Base-by-base conservation (phyloP, 495 filamentous ascomycete genomes). In the Barbatosphaeria neglecta region DNA sequence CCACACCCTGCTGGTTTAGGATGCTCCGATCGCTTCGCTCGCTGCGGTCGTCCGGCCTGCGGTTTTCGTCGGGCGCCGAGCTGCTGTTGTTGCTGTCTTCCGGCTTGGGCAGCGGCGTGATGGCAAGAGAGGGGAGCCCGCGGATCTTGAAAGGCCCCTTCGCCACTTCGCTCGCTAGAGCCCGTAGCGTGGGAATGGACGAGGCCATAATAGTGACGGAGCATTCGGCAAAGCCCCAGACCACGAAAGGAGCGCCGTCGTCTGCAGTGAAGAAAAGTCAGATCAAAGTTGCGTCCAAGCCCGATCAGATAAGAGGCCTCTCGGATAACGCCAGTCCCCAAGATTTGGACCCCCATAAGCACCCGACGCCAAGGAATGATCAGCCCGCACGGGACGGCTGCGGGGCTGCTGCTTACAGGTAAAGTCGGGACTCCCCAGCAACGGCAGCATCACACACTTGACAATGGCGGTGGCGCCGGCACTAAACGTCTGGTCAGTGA, bases 131-230 rank as follows among this genome's bases (percentile, higher is more conserved):
- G 39, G 39, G 39, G 39, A 41, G 11, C 4, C n/a, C 20, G 8
- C 39, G 39, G 10, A n/a, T 16, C 6, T 8, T 3, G 3, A 16
- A 0, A 10, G 20, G 20, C 4, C 22, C 20, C 20, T 23, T 11
- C 10, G n/a, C 5, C 20, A 41, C 39, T 22, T 41, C 39, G 39
- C 39, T 41, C 9, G 24, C 20, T 8, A 41, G 39, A 22, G 22
- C 39, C 15, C 61, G 55, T 28, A 63, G 49, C 20, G 58, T 47
- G 0, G 61, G 61, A 20, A 64, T 53, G 5, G 54, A 64, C 7
- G 61, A 55, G 24, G 56, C 61, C 22, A 58, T 57, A 33, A 64
- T 64, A 16, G 58, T 61, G 22, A 50, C 45, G 20, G 58, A 40
- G 11, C 55, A 46, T 43, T 65, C 60, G 22, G 53, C 49, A 37